phyloP scores from a whole-genome alignment of 139 green algal genomes.

The Nannochloris sp. region DNA sequence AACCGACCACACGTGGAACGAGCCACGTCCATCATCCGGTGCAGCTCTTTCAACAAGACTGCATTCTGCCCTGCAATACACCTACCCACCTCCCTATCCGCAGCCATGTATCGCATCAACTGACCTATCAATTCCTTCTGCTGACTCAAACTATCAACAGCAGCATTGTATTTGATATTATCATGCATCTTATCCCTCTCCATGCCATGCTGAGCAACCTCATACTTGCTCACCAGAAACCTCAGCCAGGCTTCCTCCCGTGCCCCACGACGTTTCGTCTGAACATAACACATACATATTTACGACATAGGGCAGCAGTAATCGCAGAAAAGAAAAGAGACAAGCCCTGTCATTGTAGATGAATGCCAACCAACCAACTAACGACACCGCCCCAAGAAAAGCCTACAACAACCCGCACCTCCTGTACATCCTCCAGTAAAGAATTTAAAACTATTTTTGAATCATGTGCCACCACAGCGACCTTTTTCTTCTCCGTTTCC shows the following conservation, averaged over 20 bases:
- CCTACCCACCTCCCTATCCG: background rate
- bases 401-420: background rate
- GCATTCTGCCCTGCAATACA: background rate
- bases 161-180: background rate
- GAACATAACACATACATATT: background rate
- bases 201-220: background rate
- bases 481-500: conserved; percentile 1
- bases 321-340: too few relatives aligned
- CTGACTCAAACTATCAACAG: background rate
- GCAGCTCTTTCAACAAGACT: background rate
- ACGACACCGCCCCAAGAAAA: background rate
- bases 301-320: too few relatives aligned
- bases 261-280: background rate
- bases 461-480: background rate
- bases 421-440: background rate
- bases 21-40: background rate
- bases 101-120: background rate
- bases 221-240: background rate
- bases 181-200: background rate
- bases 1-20: background rate
- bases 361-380: too few relatives aligned
- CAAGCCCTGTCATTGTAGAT: too few relatives aligned
- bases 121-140: background rate
- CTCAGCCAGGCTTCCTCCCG: background rate
- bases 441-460: background rate